These are phyloP conservation scores for Hypomontagnella submonticulosa DNA, from an alignment of 495 filamentous ascomycete genomes.

Conservation along the genomic window DNA sequence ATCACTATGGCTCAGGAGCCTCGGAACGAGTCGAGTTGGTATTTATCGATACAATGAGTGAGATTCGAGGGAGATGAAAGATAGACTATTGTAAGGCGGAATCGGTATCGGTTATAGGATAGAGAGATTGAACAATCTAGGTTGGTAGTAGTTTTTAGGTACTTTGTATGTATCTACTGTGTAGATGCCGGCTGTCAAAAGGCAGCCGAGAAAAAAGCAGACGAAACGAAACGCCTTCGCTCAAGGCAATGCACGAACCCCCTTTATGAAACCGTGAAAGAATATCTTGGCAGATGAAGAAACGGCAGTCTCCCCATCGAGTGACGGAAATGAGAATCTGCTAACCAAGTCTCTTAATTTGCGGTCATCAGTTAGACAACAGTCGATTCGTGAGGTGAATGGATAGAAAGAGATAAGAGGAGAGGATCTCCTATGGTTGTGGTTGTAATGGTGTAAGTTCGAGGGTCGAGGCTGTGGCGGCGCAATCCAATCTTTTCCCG, in stretches of 20 bases:
- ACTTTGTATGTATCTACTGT: conserved; percentile 9
- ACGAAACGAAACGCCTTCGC: conserved; percentile 27
- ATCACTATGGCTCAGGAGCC: conserved; percentile 7
- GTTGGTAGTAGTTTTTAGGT: background rate
- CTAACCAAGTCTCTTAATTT: conserved; percentile 24
- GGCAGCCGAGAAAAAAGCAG: conserved; percentile 4
- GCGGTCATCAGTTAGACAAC: conserved; percentile 11
- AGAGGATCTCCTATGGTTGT: background rate
- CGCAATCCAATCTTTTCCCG: conserved; percentile 23
- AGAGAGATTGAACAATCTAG: conserved; percentile 11
- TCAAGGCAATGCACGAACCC: conserved; percentile 38
- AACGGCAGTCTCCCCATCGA: conserved; percentile 19
- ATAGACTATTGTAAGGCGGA: conserved; percentile 1
- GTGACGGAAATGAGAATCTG: conserved; percentile 13
- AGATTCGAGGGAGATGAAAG: conserved; percentile 5
- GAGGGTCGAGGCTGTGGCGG: conserved; percentile 25
- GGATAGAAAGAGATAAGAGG: conserved; percentile 10
- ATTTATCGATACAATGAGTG: conserved; percentile 7
- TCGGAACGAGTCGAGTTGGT: conserved; percentile 7
- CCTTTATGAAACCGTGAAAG: conserved; percentile 36
- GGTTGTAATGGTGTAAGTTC: background rate
- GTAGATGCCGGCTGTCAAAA: background rate
- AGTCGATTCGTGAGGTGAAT: conserved; percentile 4
- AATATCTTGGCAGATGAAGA: conserved; percentile 28
- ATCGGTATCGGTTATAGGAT: background rate